Conservation (phyloP, 1,284 basidiomycete genomes). For the Exobasidium rhododendri region DNA sequence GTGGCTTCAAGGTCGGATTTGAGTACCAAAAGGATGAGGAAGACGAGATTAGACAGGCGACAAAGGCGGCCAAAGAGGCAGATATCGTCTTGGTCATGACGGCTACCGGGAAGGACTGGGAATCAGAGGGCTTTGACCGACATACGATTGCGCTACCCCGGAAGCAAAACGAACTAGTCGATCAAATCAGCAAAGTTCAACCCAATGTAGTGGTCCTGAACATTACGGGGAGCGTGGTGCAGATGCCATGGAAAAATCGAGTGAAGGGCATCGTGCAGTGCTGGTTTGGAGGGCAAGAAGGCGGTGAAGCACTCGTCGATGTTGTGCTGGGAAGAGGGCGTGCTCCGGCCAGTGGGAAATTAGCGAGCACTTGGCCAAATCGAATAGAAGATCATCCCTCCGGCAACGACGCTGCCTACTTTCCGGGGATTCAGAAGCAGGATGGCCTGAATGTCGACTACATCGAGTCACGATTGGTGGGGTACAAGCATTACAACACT, state of each 20-base stretch:
- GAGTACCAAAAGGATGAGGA: slow-evolving; percentile 16
- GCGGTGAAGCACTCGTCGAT: slow-evolving; percentile 8
- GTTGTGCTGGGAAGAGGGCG: slow-evolving; percentile 9
- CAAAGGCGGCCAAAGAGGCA: not conserved
- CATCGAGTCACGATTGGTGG: slow-evolving; percentile 14
- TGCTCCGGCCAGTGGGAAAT: slow-evolving; percentile 14
- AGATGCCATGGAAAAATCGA: slow-evolving; percentile 15
- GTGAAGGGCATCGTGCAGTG: slow-evolving; percentile 13
- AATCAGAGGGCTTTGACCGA: slow-evolving; percentile 18
- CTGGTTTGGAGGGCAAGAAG: slow-evolving; percentile 22
- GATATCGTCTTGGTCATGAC: slow-evolving; percentile 19
- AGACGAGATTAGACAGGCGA: slow-evolving; percentile 6
- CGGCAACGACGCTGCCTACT: not conserved
- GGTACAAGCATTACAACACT: slow-evolving; percentile 16
- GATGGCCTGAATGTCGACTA: slow-evolving; percentile 15
- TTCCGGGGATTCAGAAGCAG: slow-evolving; percentile 8
- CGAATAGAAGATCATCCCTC: slow-evolving; percentile 16
- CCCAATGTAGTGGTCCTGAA: slow-evolving; percentile 8
- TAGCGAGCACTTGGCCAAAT: slow-evolving; percentile 12
- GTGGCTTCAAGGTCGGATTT: slow-evolving; percentile 15
- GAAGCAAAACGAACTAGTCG: slow-evolving; percentile 14
- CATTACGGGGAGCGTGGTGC: slow-evolving; percentile 14
- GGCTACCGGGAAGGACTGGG: slow-evolving; percentile 18
- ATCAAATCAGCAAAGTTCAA: not conserved
- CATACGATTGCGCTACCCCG: slow-evolving; percentile 7